Base-by-base conservation (phyloP, 2,329 filamentous ascomycete species). In the Sporothrix protearum region DNA sequence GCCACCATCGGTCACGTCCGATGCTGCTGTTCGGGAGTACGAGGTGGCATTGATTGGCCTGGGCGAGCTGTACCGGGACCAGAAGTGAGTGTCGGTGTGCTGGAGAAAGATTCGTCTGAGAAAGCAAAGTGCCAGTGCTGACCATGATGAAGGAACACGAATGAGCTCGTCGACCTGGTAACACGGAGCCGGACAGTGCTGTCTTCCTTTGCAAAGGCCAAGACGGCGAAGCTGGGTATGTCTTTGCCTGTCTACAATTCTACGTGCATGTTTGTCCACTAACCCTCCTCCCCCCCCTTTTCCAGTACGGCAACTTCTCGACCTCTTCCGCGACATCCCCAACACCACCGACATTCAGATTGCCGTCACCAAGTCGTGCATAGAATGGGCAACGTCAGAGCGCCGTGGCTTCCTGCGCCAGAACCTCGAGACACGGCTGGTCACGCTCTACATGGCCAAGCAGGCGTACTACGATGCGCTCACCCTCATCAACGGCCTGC, bases 301-400 rank as follows among this genome's bases (percentile, higher is more conserved):
- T n/a, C n/a, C 76, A 97, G 96, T 99, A 77, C 95, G 96, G 77
- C 94, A 97, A 83, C 89, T 99, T 33, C 92, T 99, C 81, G 96
- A 99, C 82, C 90, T 97, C 81, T 96, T 98, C 86, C 89, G 92
- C 78, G 88, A 92, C 78, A 97, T 98, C 77, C 96, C 96, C 78
- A 92, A 97, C 83, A 96, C 93, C 77, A 92, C 92, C 85, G 96
- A 99, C 80, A 92, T 91, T 80, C 96, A 99, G 84, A 94, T 97
- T 81, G 85, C 90, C 80, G 93, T 97, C 78, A 99, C 96, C 79
- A 97, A 97, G 83, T 97, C 96, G 83, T 98, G 94, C 85, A 99
- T 99, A 89, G 95, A 98, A 84, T 99, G 96, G 96, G 96, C 96
- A 66, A 93, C 95, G 70, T 92, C 93, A 69, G 94, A 98, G 85